These are phyloP conservation scores for Cyclocybe aegerita DNA, from an alignment of 768 basidiomycete species.

Conservation along the genomic window DNA sequence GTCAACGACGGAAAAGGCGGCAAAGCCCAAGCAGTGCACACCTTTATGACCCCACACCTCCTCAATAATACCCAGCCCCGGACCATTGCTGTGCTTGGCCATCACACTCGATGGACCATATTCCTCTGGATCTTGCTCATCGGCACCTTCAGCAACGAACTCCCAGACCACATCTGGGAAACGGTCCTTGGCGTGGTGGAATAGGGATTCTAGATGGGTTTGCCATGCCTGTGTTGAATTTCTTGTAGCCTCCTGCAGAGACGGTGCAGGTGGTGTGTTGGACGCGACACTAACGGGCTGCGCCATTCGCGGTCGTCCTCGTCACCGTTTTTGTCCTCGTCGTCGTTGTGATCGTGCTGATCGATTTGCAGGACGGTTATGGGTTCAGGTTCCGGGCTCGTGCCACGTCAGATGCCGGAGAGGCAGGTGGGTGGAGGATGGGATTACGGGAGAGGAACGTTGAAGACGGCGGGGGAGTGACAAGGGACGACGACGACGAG, in stretches of 20 bases:
- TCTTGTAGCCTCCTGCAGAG: slow-evolving; percentile 63
- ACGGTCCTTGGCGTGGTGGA: slow-evolving; percentile 81
- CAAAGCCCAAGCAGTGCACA: slow-evolving; percentile 30
- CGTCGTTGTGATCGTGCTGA: too few species aligned
- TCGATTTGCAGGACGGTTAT: too few species aligned
- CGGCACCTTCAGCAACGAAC: slow-evolving; percentile 49
- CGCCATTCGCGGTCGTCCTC: not conserved
- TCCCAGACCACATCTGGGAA: slow-evolving; percentile 99
- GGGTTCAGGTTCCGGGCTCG: too few species aligned
- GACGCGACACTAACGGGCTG: not conserved
- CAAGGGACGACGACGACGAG: too few species aligned
- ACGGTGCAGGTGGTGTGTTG: slow-evolving; percentile 37
- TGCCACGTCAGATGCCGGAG: too few species aligned
- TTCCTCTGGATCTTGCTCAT: slow-evolving; percentile 27
- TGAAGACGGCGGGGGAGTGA: too few species aligned
- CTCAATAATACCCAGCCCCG: slow-evolving; percentile 30
- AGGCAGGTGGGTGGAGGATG: too few species aligned
- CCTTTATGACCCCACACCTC: slow-evolving; percentile 97
- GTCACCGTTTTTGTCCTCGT: too few species aligned
- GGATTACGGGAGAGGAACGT: too few species aligned
- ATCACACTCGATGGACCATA: too few species aligned
- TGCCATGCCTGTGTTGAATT: slow-evolving; percentile 78
- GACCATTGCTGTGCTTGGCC: too few species aligned
- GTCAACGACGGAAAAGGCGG: not conserved
- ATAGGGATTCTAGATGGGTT: slow-evolving; percentile 73